These are phyloP conservation scores for Torulaspora delbrueckii DNA, from an alignment of 805 yeast species.

Conservation along the genomic window DNA sequence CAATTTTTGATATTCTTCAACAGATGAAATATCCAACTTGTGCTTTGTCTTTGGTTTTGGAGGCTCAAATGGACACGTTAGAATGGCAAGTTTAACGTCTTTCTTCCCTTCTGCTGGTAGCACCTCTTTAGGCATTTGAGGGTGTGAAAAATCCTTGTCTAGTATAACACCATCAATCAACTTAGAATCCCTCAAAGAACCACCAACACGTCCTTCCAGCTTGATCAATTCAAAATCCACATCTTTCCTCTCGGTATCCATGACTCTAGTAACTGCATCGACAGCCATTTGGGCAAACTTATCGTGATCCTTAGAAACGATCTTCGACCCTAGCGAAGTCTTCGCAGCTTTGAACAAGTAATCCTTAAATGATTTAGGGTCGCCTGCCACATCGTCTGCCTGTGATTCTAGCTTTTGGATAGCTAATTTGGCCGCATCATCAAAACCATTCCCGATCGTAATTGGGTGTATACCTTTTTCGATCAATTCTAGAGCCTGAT, in stretches of 20 bases:
- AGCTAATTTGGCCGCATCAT: slow-evolving; percentile 93
- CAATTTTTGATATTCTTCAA: slow-evolving; percentile 85
- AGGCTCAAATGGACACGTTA: slow-evolving; percentile 98
- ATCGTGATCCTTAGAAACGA: slow-evolving; percentile 89
- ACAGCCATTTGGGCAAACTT: slow-evolving; percentile 96
- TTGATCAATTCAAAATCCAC: slow-evolving; percentile 96
- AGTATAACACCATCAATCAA: slow-evolving; percentile 87
- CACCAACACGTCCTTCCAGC: slow-evolving; percentile 94
- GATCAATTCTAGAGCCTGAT: slow-evolving; percentile 89
- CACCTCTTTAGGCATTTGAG: slow-evolving; percentile 89
- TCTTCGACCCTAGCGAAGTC: slow-evolving; percentile 91
- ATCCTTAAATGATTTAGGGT: slow-evolving; percentile 31
- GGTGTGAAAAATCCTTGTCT: slow-evolving; percentile 96
- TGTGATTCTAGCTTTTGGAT: slow-evolving; percentile 65
- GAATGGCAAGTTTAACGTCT: slow-evolving; percentile 85
- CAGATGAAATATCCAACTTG: slow-evolving; percentile 87
- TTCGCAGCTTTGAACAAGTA: slow-evolving; percentile 85
- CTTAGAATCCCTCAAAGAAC: slow-evolving; percentile 78
- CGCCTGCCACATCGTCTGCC: slow-evolving; percentile 56
- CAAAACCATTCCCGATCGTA: slow-evolving; percentile 94
- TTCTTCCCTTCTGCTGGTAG: slow-evolving; percentile 32
- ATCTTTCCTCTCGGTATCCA: slow-evolving; percentile 86
- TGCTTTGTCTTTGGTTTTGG: slow-evolving; percentile 99
- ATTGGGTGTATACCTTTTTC: slow-evolving; percentile 98
- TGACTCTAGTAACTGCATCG: slow-evolving; percentile 88